Base-by-base conservation (phyloP, 2,329 filamentous ascomycete genomes). In the Cryphonectria carpinicola region DNA sequence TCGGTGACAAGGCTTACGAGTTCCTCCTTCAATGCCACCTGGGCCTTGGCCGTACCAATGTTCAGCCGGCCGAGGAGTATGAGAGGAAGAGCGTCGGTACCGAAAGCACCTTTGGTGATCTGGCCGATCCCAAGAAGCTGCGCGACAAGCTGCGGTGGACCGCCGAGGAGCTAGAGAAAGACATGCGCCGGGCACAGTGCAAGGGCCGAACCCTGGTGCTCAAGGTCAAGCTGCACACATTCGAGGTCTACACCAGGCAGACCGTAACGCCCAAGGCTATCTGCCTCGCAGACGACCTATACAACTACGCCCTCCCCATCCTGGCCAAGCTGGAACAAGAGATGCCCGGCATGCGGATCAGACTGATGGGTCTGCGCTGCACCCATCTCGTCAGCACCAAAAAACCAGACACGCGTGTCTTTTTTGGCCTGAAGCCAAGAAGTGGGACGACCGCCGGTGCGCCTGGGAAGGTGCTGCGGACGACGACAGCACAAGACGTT, bases 1-100 rank as follows among this genome's bases (percentile, higher is more conserved):
- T 98, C 76, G 95, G 96, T 0, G 93, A 97, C 28, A 99, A 98
- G 80, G 92, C 93, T 0, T 97, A 92, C 72, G 89, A 93, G 35
- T 99, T 98, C 74, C 83, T 99, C 13, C 87, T 97, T 72, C 88
- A 91, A 72, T 94, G 92, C 76, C 92, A 97, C 75, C 86, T 98
- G 0, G 96, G 96, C 0, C 85, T 98, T 0, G 96, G 96, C 0
- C 87, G 95, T 43, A 98, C 95, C 0, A 89, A 88, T 58, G 88
- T 98, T 4, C 92, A 95, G 71, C 95, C 95, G 0, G 92, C 93
- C 0, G 94, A 97, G 76, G 94, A 95, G 70, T 94, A 94, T 74
- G 94, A 97, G 78, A 89, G 96, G 22, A 98, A 98, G 79, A 97
- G 93, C 74, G 92, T 98, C 0, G 95, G 96, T 25, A 98, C 95